Conservation (phyloP, 1,284 basidiomycete species). For the Jaminaea rosea region DNA sequence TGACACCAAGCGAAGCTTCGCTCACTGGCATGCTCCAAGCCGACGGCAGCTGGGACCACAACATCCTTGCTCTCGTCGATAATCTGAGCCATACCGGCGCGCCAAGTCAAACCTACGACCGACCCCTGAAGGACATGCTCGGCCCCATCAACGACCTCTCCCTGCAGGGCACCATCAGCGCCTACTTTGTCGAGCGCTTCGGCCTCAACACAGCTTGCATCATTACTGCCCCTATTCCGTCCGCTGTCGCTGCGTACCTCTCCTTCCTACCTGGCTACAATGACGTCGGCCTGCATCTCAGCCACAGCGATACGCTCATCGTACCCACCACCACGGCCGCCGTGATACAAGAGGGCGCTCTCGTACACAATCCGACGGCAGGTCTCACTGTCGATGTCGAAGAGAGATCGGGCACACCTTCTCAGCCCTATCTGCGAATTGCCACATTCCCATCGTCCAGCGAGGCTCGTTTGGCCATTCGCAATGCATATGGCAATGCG, state of each 20-base stretch:
- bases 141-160: no score
- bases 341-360: neutral
- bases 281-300: neutral
- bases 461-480: neutral
- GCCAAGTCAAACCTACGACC: no score
- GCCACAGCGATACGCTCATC: neutral
- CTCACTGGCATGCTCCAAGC: no score
- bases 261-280: neutral
- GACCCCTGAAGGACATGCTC: no score
- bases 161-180: no score
- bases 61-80: neutral
- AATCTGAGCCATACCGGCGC: neutral
- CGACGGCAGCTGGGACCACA: neutral
- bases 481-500: conserved; percentile 2
- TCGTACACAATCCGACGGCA: neutral
- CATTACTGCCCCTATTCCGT: neutral
- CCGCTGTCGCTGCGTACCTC: neutral
- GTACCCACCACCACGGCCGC: neutral
- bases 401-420: neutral
- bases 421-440: neutral
- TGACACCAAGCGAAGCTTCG: no score
- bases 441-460: neutral
- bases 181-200: neutral
- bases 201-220: neutral
- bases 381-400: neutral